Conservation (phyloP, 2,329 filamentous ascomycete species). For the Apiospora phragmitis region DNA sequence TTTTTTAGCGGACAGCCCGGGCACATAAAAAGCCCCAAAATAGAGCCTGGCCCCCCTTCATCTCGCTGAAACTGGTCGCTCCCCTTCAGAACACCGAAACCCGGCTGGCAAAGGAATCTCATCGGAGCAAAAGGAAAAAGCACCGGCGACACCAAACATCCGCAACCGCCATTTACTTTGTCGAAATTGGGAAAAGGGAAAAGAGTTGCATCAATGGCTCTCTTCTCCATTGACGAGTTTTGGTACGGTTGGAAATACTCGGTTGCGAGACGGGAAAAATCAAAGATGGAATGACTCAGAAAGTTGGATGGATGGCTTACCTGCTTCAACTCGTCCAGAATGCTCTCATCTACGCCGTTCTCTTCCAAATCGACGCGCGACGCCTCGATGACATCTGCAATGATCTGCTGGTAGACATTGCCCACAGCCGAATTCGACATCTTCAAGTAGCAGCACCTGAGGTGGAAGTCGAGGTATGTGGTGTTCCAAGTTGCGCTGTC, state of each 20-base stretch:
- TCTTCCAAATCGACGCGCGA: slow-evolving; percentile 97
- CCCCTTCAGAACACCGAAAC: slow-evolving; percentile 31
- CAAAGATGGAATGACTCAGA: background rate
- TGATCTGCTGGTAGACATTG: slow-evolving; percentile 75
- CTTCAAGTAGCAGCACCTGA: slow-evolving; percentile 22
- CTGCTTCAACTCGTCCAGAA: slow-evolving; percentile 82
- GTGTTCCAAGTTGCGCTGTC: background rate
- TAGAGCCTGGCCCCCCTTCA: slow-evolving; percentile 48
- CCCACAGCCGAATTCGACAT: slow-evolving; percentile 68
- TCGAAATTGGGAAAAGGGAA: background rate
- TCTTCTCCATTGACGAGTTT: background rate
- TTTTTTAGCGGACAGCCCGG: slow-evolving; percentile 27
- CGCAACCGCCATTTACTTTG: background rate
- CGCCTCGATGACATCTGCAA: slow-evolving; percentile 84
- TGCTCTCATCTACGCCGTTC: slow-evolving; percentile 84
- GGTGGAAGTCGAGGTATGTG: background rate
- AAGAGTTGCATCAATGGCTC: background rate
- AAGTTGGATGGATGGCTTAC: slow-evolving; percentile 54
- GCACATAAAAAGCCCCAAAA: slow-evolving; percentile 58
- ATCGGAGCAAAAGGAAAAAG: background rate
- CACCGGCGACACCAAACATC: slow-evolving; percentile 19
- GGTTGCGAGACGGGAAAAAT: background rate
- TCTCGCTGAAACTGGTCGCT: slow-evolving; percentile 38
- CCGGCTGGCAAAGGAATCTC: slow-evolving; percentile 28
- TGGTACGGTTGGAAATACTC: background rate